phyloP scores from a whole-genome alignment of 1,284 basidiomycete genomes.

The Meripilus lineatus region DNA sequence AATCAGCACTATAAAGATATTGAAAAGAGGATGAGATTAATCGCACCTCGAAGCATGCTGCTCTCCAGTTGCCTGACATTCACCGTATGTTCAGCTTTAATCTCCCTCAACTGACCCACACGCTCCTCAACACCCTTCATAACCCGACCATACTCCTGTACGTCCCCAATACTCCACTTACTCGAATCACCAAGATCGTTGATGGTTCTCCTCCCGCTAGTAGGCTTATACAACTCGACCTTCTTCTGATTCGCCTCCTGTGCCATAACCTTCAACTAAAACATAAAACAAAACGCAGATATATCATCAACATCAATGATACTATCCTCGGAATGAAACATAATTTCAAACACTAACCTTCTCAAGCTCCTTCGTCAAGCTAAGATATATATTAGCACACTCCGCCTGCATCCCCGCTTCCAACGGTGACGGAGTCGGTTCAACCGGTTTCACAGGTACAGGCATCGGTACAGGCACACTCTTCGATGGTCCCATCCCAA shows the following conservation, averaged over 20 bases:
- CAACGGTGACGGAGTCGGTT: constrained; percentile 15
- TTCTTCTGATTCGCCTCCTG: constrained; percentile 21
- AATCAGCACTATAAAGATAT: neutral
- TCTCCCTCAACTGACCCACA: constrained; percentile 43
- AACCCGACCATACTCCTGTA: constrained; percentile 44
- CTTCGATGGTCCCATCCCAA: neutral
- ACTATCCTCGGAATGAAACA: neutral
- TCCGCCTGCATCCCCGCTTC: constrained; percentile 63
- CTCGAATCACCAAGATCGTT: constrained; percentile 40
- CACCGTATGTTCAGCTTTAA: constrained; percentile 36
- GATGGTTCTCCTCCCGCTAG: constrained; percentile 35
- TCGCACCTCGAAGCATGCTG: constrained; percentile 60
- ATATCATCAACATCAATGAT: neutral
- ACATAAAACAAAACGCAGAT: constrained; percentile 2
- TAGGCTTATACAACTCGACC: constrained; percentile 29
- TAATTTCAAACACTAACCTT: constrained; percentile 34
- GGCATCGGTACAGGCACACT: neutral
- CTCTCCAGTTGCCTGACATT: constrained; percentile 52
- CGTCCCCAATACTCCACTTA: constrained; percentile 54
- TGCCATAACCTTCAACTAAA: constrained; percentile 8
- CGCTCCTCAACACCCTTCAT: constrained; percentile 46
- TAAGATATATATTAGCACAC: constrained; percentile 40
- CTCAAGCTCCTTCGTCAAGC: constrained; percentile 46
- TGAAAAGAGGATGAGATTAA: neutral
- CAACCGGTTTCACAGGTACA: neutral